These are phyloP conservation scores for Castanea sativa DNA, from an alignment of 306 rosid genomes.

Conservation along the genomic window DNA sequence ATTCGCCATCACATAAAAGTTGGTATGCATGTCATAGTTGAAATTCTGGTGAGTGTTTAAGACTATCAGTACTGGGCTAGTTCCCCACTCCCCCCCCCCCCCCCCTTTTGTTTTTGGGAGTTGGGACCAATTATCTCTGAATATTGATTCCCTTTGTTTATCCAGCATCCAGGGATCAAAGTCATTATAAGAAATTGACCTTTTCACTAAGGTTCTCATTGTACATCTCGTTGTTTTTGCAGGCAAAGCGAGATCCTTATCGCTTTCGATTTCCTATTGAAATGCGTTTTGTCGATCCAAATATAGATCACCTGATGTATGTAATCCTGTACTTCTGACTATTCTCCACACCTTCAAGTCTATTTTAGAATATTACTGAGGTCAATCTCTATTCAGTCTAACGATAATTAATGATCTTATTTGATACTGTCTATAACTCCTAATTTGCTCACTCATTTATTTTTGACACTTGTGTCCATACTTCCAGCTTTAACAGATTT, in stretches of 20 bases:
- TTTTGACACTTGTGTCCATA: constrained; percentile 29
- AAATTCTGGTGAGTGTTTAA: constrained; percentile 73
- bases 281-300: constrained; percentile 85
- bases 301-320: constrained; percentile 94
- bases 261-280: constrained; percentile 96
- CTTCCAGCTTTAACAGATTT: constrained; percentile 83
- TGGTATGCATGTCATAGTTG: constrained; percentile 84
- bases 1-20: constrained; percentile 96
- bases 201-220: not conserved
- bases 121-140: too few relatives aligned
- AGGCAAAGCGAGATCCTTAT: constrained; percentile 97
- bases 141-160: not conserved
- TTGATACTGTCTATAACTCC: not conserved
- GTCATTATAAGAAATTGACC: not conserved
- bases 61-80: not conserved
- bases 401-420: not conserved
- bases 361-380: constrained; percentile 9
- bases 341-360: constrained; percentile 1
- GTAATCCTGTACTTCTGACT: constrained; percentile 18
- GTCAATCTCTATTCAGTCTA: constrained; percentile 18
- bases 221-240: constrained; percentile 21
- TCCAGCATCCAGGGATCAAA: constrained; percentile 1
- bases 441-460: constrained; percentile 16
- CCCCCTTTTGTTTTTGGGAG: not conserved
- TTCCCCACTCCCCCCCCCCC: not conserved